Evolutionary conservation across 2,329 filamentous ascomycete species (phyloP), one percentile per base, ranked within the genome.

Genomic region (Aureobasidium lini): DNA sequence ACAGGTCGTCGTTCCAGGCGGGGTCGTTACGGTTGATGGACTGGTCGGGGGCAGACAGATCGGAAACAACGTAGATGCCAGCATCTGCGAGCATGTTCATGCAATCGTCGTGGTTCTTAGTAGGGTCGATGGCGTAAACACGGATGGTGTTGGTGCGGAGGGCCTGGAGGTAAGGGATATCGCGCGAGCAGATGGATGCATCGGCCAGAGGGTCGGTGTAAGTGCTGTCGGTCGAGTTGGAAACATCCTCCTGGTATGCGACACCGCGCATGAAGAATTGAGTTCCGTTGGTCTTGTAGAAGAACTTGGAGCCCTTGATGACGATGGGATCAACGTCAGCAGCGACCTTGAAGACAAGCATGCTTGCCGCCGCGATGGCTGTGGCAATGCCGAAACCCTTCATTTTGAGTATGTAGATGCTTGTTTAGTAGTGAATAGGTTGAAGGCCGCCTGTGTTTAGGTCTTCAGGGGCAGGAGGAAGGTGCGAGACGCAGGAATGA

Each of bases 31-130:
- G 89, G 79, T 92, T 87, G 81, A 99, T 96, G 57, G 94, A 97
- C 60, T 82, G 73, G 58, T 76, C 77, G 34, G 94, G 94, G 72
- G 95, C 85, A 23, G 87, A 88, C 66, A 99, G 79, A 79, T 99
- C 94, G 66, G 91, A 88, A 68, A 99, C 84, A 69, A 99, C 86
- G 75, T 97, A 99, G 79, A 99, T 97, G 70, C 91, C 93, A 60
- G 88, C 89, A 62, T 88, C 84, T 60, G 88, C 81, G 52, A 99
- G 83, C 65, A 90, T 73, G 66, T 81, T 79, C 92, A 99, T 96
- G 79, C 94, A 97, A 54, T 80, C 81, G 57, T 81, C 79, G 78
- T 99, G 94, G 76, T 95, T 81, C 66, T 80, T 74, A 15, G 80
- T 83, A 28, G 93, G 89, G 77, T 97, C 84, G 69, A 97, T 84